phyloP scores from a whole-genome alignment of 2,329 filamentous ascomycete species.

The Aspergillus pseudotamarii region DNA sequence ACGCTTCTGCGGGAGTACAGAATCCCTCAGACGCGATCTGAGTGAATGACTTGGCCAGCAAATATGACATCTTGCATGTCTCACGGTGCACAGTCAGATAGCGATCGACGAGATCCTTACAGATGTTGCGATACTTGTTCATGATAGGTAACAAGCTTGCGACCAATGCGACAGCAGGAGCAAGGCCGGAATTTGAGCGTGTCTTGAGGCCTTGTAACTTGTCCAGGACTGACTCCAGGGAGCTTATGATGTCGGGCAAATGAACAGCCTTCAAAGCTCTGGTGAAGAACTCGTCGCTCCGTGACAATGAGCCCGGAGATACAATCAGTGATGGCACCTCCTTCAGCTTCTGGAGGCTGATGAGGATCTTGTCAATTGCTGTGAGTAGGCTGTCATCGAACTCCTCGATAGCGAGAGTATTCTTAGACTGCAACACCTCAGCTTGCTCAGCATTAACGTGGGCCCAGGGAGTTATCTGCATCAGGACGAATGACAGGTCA shows the following conservation, averaged over 20 bases:
- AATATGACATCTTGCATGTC: conserved; percentile 73
- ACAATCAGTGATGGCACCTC: conserved; percentile 62
- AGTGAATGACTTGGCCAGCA: conserved; percentile 74
- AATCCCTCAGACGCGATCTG: conserved; percentile 84
- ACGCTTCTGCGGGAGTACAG: conserved; percentile 83
- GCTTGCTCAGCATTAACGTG: conserved; percentile 31
- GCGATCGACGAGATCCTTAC: conserved; percentile 59
- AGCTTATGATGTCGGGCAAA: conserved; percentile 55
- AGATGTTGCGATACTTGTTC: conserved; percentile 69
- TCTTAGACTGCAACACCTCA: conserved; percentile 12
- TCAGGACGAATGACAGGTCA: conserved; percentile 65
- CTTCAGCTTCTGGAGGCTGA: conserved; percentile 71
- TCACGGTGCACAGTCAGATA: conserved; percentile 69
- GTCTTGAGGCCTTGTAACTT: conserved; percentile 52
- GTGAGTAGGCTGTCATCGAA: conserved; percentile 64
- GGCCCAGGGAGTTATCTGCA: conserved; percentile 69
- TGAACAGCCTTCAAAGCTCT: conserved; percentile 63
- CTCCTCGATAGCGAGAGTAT: conserved; percentile 38
- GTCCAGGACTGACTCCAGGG: conserved; percentile 49
- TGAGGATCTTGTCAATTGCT: conserved; percentile 74
- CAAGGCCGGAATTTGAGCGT: conserved; percentile 44
- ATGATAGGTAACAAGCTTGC: conserved; percentile 70
- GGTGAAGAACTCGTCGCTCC: conserved; percentile 56
- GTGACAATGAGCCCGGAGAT: conserved; percentile 65
- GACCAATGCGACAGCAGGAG: conserved; percentile 60